These are phyloP conservation scores for Dimocarpus longan DNA, from an alignment of 345 rosid species.

Conservation along the genomic window DNA sequence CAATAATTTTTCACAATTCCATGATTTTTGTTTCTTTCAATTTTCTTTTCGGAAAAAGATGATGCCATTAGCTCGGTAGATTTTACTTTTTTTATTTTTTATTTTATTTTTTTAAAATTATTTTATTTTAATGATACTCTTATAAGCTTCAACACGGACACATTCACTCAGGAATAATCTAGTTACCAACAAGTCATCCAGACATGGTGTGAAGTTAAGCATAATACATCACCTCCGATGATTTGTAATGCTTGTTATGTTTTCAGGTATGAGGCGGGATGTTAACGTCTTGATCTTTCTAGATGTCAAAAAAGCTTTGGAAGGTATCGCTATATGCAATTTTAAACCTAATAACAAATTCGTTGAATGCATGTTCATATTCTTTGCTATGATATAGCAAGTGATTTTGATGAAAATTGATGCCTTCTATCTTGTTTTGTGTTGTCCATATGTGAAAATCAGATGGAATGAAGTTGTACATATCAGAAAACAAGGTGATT, in stretches of 20 bases:
- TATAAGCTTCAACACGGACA: neutral
- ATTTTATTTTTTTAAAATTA: too few relatives aligned
- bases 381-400: neutral
- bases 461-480: slow-evolving; percentile 86
- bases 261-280: slow-evolving; percentile 77
- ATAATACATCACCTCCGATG: neutral
- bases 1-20: too few relatives aligned
- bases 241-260: neutral
- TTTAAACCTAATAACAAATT: neutral
- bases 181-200: slow-evolving; percentile 4
- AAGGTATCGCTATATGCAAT: slow-evolving; percentile 45
- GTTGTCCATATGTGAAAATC: slow-evolving; percentile 9
- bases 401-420: neutral
- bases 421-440: neutral
- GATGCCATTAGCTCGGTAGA: neutral
- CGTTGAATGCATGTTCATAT: neutral
- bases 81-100: neutral
- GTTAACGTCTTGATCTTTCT: slow-evolving; percentile 73
- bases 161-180: neutral
- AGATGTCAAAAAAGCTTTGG: slow-evolving; percentile 74
- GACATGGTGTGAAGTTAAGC: neutral
- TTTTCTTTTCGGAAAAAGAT: neutral
- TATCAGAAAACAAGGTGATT: slow-evolving; percentile 86
- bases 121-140: neutral
- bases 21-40: neutral